Evolutionary conservation across 2,329 filamentous ascomycete species (phyloP).

Genomic region (Fusarium mexicanum): DNA sequence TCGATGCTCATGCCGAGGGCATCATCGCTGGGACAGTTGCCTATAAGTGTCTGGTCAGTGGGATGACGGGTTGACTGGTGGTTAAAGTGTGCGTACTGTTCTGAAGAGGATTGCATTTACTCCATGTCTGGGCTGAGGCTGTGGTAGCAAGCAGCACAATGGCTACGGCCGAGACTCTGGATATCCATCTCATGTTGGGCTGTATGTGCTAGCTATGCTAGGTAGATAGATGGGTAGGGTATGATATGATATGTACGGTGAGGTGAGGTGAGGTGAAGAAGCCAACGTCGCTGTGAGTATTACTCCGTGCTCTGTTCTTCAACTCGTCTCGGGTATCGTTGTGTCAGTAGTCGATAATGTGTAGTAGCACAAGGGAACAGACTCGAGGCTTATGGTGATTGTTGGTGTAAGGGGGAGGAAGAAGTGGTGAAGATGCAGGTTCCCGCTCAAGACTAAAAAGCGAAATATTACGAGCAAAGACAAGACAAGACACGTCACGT

Average conservation of each 20-base stretch:
- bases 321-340: not conserved
- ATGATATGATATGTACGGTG: constrained; percentile 13
- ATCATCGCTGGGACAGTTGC: constrained; percentile 77
- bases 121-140: constrained; percentile 53
- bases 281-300: not conserved
- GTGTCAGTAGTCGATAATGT: not conserved
- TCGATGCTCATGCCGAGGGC: constrained; percentile 85
- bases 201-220: not conserved
- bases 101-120: constrained; percentile 52
- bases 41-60: constrained; percentile 39
- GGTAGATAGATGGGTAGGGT: not conserved
- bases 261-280: not conserved
- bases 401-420: not conserved
- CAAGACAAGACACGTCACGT: constrained; percentile 18
- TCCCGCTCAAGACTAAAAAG: constrained; percentile 1
- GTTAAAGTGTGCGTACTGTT: constrained; percentile 44
- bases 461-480: constrained; percentile 7
- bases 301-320: not conserved
- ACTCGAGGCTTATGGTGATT: not conserved
- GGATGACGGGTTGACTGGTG: not conserved
- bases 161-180: constrained; percentile 28
- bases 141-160: constrained; percentile 39
- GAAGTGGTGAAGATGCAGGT: constrained; percentile 7
- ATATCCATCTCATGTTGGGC: constrained; percentile 40
- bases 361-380: not conserved